Base-by-base conservation (phyloP, 495 filamentous ascomycete genomes). In the Hypoxylon intermedium region DNA sequence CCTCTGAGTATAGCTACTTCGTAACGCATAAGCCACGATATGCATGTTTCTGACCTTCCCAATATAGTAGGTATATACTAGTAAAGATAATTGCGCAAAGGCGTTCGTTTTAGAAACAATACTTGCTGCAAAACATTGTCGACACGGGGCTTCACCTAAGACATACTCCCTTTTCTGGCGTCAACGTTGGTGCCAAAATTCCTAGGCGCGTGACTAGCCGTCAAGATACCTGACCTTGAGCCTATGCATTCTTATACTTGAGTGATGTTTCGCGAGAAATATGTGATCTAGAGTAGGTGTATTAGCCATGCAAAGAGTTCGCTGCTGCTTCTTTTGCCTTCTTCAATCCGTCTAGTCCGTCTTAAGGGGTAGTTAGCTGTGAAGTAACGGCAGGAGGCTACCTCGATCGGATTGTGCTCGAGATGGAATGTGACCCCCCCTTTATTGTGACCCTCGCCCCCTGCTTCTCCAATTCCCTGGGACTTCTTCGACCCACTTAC, bases 391-490 rank as follows among this genome's bases (percentile, higher is more conserved):
- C 24, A n/a, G n/a, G n/a, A n/a, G n/a, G n/a, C n/a, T n/a, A n/a
- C n/a, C n/a, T n/a, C n/a, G 48, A 60, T 49, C 49, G 49, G 38
- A 28, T 6, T 15, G 16, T 24, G 15, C 52, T 54, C 24, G 48
- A 46, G 53, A 49, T 21, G 60, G 60, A 58, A 63, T 53, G 55
- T 51, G 24, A n/a, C 5, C 40, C 16, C 23, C 34, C 16, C 28
- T 48, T n/a, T n/a, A n/a, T n/a, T n/a, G n/a, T 38, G 15, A n/a
- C 36, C 12, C 28, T 23, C 26, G 1, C 5, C 45, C 45, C 43
- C 34, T 41, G 37, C 13, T 19, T 56, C 51, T 23, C 56, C 62
- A 33, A 57, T 56, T 33, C 46, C 62, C 47, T 60, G 31, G 56
- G 30, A 42, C 45, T 16, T 31, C 13, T 42, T n/a, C n/a, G 15